These are phyloP conservation scores for Suillus occidentalis DNA, from an alignment of 768 basidiomycete genomes.

Conservation along the genomic window DNA sequence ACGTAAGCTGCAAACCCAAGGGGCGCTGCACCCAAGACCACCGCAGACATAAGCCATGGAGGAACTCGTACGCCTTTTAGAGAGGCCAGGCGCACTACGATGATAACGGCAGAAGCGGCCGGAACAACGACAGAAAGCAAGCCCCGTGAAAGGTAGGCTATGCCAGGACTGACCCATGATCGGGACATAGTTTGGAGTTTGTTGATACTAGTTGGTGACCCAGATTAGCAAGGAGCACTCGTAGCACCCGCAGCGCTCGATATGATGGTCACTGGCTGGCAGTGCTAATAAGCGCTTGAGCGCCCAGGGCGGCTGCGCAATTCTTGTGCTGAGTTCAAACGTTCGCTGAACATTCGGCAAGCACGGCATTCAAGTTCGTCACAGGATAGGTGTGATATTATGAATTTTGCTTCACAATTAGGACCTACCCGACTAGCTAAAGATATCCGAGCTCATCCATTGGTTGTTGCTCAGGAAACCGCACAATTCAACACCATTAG, in stretches of 20 bases:
- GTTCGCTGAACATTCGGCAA: too few species aligned
- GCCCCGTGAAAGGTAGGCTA: constrained; percentile 20
- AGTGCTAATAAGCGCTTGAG: too few species aligned
- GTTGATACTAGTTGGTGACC: not conserved
- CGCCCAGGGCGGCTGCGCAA: too few species aligned
- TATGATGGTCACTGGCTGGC: not conserved
- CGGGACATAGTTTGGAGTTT: not conserved
- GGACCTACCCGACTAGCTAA: too few species aligned
- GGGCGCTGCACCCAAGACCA: constrained; percentile 12
- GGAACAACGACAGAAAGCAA: constrained; percentile 16
- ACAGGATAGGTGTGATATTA: too few species aligned
- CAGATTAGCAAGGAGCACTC: not conserved
- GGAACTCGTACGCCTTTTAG: constrained; percentile 15
- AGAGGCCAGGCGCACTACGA: constrained; percentile 13
- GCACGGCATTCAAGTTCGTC: too few species aligned
- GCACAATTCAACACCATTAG: too few species aligned
- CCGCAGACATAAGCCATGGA: not conserved
- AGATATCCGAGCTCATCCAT: too few species aligned
- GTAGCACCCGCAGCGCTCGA: not conserved
- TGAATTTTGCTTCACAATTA: too few species aligned
- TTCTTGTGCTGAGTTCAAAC: too few species aligned
- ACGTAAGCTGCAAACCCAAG: constrained; percentile 3
- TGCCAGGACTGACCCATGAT: constrained; percentile 20
- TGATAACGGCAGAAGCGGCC: constrained; percentile 14
- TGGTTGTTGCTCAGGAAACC: too few species aligned